Conservation (phyloP, 139 green algal species). For the Picochlorum sp. region DNA sequence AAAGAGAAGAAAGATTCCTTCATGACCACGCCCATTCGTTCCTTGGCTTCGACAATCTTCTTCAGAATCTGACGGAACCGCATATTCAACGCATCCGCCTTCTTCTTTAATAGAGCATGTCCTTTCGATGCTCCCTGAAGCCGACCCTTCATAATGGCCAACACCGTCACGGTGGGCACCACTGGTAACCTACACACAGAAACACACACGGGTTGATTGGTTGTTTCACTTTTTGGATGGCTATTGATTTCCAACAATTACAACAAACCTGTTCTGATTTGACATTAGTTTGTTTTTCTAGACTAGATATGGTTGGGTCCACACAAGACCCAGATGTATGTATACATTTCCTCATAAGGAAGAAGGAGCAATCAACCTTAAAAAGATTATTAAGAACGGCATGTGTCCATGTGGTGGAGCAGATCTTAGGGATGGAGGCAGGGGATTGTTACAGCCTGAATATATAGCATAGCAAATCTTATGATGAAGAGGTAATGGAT, state of each 20-base stretch:
- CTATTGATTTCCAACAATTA: neutral
- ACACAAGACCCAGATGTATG: no score
- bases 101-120: conserved; percentile 98
- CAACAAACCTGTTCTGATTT: conserved; percentile 18
- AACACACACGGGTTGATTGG: neutral
- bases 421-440: no score
- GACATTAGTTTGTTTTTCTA: no score
- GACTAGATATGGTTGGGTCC: no score
- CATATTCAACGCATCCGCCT: conserved; percentile 95
- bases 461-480: neutral
- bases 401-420: no score
- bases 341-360: no score
- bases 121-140: conserved; percentile 87
- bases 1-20: conserved; percentile 84
- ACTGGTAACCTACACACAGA: conserved; percentile 40
- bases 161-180: conserved; percentile 85
- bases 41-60: conserved; percentile 90
- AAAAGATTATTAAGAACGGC: no score
- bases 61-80: conserved; percentile 71
- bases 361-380: no score
- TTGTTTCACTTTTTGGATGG: no score
- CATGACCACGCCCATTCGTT: conserved; percentile 86
- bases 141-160: conserved; percentile 84
- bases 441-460: neutral
- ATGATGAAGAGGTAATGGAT: no score